These are phyloP conservation scores for Salix koriyanagi DNA, from an alignment of 345 rosid genomes.

Conservation along the genomic window DNA sequence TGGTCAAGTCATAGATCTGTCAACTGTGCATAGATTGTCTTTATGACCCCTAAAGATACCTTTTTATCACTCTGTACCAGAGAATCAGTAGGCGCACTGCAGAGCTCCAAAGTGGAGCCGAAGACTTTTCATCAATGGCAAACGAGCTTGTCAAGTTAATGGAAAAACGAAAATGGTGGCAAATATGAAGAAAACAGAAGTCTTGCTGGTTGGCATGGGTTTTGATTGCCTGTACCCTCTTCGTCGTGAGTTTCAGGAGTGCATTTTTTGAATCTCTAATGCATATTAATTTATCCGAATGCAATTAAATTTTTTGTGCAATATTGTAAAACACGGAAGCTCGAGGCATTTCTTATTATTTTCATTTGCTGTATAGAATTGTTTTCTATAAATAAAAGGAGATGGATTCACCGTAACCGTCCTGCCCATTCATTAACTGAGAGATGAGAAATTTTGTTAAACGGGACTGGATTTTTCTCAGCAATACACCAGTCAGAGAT, in stretches of 20 bases:
- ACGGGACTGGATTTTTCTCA: too few species aligned
- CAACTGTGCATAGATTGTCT: neutral
- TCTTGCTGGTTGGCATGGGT: neutral
- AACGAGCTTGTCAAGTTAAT: slow-evolving; percentile 74
- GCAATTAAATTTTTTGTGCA: neutral
- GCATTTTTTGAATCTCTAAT: neutral
- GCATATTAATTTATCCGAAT: neutral
- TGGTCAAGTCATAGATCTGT: neutral
- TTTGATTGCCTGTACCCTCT: neutral
- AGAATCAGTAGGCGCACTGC: slow-evolving; percentile 58
- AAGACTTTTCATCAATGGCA: slow-evolving; percentile 76
- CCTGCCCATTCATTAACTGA: too few species aligned
- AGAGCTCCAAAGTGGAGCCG: slow-evolving; percentile 79
- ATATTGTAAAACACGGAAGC: neutral
- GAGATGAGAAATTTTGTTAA: too few species aligned
- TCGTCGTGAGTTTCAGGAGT: neutral
- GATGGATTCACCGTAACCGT: neutral
- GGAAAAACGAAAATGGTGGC: slow-evolving; percentile 98
- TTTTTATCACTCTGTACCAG: slow-evolving; percentile 32
- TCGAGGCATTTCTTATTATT: neutral
- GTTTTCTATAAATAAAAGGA: neutral
- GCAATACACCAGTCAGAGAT: neutral
- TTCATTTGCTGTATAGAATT: neutral
- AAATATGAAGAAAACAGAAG: slow-evolving; percentile 34
- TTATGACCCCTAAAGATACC: neutral